Percentiles rank a stretch among this genome's conserved stretches.
phyloP scores from a whole-genome alignment of 2,329 filamentous ascomycete species.

The Fusarium subtropicale region DNA sequence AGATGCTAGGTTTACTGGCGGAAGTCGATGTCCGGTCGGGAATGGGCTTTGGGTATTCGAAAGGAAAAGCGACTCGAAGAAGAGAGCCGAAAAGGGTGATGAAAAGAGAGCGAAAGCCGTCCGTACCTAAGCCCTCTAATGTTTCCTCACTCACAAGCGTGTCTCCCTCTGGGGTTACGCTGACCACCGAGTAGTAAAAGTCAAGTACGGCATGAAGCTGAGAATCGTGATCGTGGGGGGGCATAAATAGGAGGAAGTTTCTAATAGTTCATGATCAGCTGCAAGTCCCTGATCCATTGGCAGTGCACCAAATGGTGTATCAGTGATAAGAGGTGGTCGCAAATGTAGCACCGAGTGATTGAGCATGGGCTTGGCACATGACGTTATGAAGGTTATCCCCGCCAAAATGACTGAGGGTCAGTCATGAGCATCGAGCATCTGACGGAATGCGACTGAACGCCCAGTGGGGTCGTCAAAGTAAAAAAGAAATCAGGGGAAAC shows the following conservation, averaged over 20 bases:
- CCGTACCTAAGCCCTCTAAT: constrained; percentile 94
- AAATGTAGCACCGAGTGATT: constrained; percentile 23
- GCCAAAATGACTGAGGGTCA: constrained; percentile 47
- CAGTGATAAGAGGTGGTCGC: constrained; percentile 6
- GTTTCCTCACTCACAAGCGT: constrained; percentile 91
- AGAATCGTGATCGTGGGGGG: constrained; percentile 69
- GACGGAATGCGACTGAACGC: constrained; percentile 33
- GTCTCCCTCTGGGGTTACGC: constrained; percentile 93
- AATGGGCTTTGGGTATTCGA: constrained; percentile 50
- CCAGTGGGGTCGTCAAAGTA: not conserved
- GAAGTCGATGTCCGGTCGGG: constrained; percentile 40
- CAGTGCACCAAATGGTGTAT: constrained; percentile 5
- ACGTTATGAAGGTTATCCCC: constrained; percentile 44
- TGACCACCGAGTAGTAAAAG: constrained; percentile 90
- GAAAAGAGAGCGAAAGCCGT: constrained; percentile 67
- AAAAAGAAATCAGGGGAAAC: not conserved
- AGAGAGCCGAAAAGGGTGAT: constrained; percentile 81
- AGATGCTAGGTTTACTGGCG: constrained; percentile 10
- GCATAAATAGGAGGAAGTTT: constrained; percentile 94
- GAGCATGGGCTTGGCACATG: constrained; percentile 45
- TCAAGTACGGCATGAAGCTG: constrained; percentile 85
- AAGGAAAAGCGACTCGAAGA: constrained; percentile 71
- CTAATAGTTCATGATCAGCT: constrained; percentile 59
- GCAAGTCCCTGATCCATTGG: constrained; percentile 11
- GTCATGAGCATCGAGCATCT: constrained; percentile 42